A percentile compares a stretch with the other conserved stretches of the same genome.
These are phyloP conservation scores for Rhizopus sp. DNA, from an alignment of 371 early-diverging fungal genomes.

Conservation along the genomic window DNA sequence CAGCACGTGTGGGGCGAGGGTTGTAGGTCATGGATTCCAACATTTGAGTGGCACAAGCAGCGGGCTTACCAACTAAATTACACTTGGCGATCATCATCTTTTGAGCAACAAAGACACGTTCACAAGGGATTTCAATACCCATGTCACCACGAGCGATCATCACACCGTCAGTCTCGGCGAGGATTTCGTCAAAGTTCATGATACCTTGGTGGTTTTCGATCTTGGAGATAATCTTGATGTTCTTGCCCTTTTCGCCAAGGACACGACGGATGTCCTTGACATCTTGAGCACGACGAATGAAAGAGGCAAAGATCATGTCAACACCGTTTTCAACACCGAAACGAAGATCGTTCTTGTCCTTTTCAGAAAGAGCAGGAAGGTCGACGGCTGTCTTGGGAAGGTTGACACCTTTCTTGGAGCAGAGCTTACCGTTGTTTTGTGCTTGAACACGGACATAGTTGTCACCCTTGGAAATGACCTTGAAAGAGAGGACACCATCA, in stretches of 20 bases:
- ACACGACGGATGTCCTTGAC: slow-evolving; percentile 81
- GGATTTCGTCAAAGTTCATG: slow-evolving; percentile 93
- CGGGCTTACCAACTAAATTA: slow-evolving; percentile 91
- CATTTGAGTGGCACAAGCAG: slow-evolving; percentile 98
- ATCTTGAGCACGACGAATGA: slow-evolving; percentile 89
- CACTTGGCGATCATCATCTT: slow-evolving; percentile 96
- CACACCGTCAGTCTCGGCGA: slow-evolving; percentile 93
- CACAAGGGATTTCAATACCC: slow-evolving; percentile 93
- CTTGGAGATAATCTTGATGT: slow-evolving; percentile 93
- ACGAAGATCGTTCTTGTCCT: slow-evolving; percentile 85
- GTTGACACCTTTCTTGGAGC: slow-evolving; percentile 84
- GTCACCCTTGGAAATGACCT: slow-evolving; percentile 66
- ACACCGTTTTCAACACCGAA: slow-evolving; percentile 92
- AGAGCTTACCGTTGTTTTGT: slow-evolving; percentile 69
- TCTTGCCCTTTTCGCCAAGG: slow-evolving; percentile 72
- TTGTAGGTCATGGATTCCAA: slow-evolving; percentile 96
- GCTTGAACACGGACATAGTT: slow-evolving; percentile 68
- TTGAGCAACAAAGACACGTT: slow-evolving; percentile 88
- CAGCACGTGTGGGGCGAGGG: slow-evolving; percentile 95
- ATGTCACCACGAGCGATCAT: slow-evolving; percentile 99
- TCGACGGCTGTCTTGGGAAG: slow-evolving; percentile 81
- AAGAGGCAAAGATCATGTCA: slow-evolving; percentile 96
- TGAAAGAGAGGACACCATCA: slow-evolving; percentile 80
- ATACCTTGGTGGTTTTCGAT: slow-evolving; percentile 92
- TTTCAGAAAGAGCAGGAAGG: slow-evolving; percentile 88